Evolutionary conservation across 23 red algal species (phyloP).

Genomic region (Gracilaria gracilis): DNA sequence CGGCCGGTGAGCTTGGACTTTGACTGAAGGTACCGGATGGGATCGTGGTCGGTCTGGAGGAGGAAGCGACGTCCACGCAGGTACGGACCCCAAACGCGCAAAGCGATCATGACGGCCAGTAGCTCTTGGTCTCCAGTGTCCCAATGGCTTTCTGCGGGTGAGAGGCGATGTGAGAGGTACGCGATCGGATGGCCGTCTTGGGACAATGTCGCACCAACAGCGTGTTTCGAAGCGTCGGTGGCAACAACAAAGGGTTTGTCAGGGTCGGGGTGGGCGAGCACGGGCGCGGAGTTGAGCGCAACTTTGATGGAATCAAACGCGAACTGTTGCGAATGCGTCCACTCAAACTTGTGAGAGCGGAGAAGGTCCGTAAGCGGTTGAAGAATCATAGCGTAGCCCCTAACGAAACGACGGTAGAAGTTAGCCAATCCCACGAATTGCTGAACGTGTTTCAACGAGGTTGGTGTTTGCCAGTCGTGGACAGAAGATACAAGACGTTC

Average conservation of each 20-base stretch:
- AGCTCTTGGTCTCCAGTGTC: not conserved
- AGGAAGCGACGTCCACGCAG: constrained; percentile 11
- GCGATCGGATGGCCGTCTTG: not conserved
- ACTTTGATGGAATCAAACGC: not conserved
- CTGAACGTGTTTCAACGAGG: not conserved
- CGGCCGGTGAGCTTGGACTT: constrained; percentile 22
- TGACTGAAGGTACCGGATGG: constrained; percentile 41
- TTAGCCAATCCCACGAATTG: not conserved
- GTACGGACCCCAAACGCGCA: not conserved
- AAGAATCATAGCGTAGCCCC: not conserved
- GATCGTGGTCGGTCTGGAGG: constrained; percentile 8
- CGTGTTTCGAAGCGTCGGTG: not conserved
- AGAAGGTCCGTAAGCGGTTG: not conserved
- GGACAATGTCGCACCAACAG: not conserved
- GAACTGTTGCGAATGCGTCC: not conserved
- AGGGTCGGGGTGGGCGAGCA: not conserved
- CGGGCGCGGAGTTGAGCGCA: not conserved
- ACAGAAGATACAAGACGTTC: not conserved
- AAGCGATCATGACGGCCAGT: not conserved
- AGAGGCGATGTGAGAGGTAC: not conserved
- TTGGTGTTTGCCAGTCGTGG: not conserved
- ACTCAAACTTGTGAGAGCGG: not conserved
- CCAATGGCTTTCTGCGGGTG: not conserved
- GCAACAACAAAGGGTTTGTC: not conserved
- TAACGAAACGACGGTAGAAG: not conserved